phyloP scores from a whole-genome alignment of 1,139 yeast species.

The Nadsonia starkeyi-henricii region DNA sequence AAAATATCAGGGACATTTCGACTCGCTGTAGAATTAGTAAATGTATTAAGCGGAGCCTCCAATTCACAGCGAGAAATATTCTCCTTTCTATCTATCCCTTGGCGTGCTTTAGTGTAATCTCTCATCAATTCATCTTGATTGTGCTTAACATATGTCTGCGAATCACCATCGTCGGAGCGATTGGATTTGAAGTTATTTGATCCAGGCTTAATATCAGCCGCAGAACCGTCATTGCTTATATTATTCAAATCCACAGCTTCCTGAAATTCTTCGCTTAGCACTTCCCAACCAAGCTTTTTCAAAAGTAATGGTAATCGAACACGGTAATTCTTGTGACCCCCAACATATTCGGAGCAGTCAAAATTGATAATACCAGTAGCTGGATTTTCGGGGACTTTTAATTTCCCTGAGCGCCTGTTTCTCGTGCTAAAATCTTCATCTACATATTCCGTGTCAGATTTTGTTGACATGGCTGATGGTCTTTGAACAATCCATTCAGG shows the following conservation, averaged over 20 bases:
- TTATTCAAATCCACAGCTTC: slow-evolving; percentile 96
- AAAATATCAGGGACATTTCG: too few relatives aligned
- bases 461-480: not conserved
- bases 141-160: not conserved
- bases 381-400: slow-evolving; percentile 6
- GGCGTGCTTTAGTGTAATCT: slow-evolving; percentile 60
- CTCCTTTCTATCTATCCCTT: too few relatives aligned
- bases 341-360: slow-evolving; percentile 75
- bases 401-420: not conserved
- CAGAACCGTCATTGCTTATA: slow-evolving; percentile 33
- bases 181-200: too few relatives aligned
- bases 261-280: slow-evolving; percentile 77
- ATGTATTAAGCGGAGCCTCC: too few relatives aligned
- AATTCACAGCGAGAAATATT: too few relatives aligned
- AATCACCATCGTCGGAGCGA: slow-evolving; percentile 37
- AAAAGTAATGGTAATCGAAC: slow-evolving; percentile 77
- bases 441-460: not conserved
- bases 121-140: slow-evolving; percentile 56
- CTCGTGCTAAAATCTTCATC: too few relatives aligned
- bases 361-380: slow-evolving; percentile 61
- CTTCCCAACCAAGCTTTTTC: slow-evolving; percentile 60
- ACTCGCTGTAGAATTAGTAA: too few relatives aligned
- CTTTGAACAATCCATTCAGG: slow-evolving; percentile 32
- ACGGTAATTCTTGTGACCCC: slow-evolving; percentile 95
- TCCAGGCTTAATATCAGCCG: too few relatives aligned